Evolutionary conservation across 2,329 filamentous ascomycete species (phyloP), one percentile per base, ranked within the genome.

Genomic region (Fusarium newnesense): DNA sequence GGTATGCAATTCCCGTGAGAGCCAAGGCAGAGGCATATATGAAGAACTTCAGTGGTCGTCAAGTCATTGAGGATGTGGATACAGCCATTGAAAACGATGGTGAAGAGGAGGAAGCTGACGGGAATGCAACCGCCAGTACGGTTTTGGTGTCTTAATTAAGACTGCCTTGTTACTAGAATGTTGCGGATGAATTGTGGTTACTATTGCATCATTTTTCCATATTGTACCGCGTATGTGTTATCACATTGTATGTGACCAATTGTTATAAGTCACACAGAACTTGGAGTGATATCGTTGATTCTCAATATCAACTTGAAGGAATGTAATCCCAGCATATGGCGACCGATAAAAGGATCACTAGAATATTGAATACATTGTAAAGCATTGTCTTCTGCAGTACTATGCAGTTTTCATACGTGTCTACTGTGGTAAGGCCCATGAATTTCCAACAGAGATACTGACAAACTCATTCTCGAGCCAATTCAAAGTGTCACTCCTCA

Each of bases 1-100:
- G 91, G 91, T 85, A 90, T 77, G 85, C 90, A 81, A 84, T 87
- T 73, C 77, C 80, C 21, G n/a, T 88, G 65, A 82, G 91, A 70
- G 83, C 84, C 37, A 80, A 81, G 67, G 80, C 79, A 28, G 77
- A 83, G 70, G 77, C 71, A 26, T 81, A 82, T 64, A 87, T 87
- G 85, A 71, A 73, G 32, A 80, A 82, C 49, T 87, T 84, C 76
- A 80, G 72, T 28, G 86, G 85, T 9, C 79, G 84, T 46, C 85
- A 88, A 79, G 85, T 87, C 28, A 83, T 87, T 32, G 65, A 82
- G 69, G 85, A 88, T 67, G 77, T 85, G 49, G 80, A 83, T 37
- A 80, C 78, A 69, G 80, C 83, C 60, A 84, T 84, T 65, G 78
- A 79, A 34, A 64, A 67, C 42, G 66, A 75, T 34, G 32, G 32